phyloP scores from a whole-genome alignment of 345 rosid genomes.

The Gossypium stocksii region DNA sequence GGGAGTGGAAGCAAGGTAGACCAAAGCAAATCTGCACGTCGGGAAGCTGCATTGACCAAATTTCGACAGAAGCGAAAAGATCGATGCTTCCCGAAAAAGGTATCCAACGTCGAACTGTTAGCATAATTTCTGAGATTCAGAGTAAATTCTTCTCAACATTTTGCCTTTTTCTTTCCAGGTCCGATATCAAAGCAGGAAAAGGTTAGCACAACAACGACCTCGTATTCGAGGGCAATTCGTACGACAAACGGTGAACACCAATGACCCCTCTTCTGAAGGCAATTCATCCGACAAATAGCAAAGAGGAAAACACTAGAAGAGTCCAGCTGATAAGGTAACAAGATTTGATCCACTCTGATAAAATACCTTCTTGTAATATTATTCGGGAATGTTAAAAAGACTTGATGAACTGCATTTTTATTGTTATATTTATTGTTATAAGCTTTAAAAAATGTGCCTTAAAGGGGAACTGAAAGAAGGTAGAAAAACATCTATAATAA shows the following conservation, averaged over 20 bases:
- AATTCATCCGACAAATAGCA: slow-evolving; percentile 24
- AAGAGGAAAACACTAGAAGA: slow-evolving; percentile 21
- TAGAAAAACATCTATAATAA: neutral
- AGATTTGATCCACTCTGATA: neutral
- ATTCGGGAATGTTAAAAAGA: neutral
- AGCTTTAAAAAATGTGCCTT: neutral
- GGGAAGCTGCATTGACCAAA: slow-evolving; percentile 42
- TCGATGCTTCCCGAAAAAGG: slow-evolving; percentile 42
- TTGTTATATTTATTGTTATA: slow-evolving; percentile 3
- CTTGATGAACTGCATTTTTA: neutral
- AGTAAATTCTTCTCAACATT: neutral
- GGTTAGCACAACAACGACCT: slow-evolving; percentile 29
- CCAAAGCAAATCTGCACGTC: slow-evolving; percentile 21
- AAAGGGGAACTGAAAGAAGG: neutral
- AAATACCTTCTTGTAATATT: neutral
- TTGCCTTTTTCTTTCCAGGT: slow-evolving; percentile 15
- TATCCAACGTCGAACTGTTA: neutral
- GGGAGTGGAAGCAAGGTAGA: slow-evolving; percentile 32
- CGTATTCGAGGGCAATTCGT: slow-evolving; percentile 31
- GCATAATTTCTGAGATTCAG: neutral
- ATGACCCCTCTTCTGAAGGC: slow-evolving; percentile 22
- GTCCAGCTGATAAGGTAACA: neutral
- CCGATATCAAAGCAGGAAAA: slow-evolving; percentile 35
- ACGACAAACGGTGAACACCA: slow-evolving; percentile 22
- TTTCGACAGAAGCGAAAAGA: slow-evolving; percentile 33